Percentiles rank a stretch among this genome's conserved stretches.
Conservation (phyloP, 768 basidiomycete genomes). For the Boletus rubescentipes region DNA sequence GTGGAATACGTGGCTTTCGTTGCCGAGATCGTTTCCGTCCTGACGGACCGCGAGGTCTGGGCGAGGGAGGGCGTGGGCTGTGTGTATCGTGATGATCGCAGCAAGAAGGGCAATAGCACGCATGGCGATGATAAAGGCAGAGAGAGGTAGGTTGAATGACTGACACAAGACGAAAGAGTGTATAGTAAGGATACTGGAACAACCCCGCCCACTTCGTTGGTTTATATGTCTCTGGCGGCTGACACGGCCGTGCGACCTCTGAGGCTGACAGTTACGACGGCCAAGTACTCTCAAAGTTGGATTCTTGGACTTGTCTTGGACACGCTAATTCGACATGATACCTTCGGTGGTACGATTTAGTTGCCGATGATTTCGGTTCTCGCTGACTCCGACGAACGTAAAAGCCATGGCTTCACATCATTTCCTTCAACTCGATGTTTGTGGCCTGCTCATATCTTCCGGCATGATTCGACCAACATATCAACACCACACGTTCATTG, state of each 20-base stretch:
- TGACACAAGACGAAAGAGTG: background rate
- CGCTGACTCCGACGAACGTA: background rate
- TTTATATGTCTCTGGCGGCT: constrained; percentile 27
- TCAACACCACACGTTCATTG: background rate
- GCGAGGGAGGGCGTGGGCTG: constrained; percentile 22
- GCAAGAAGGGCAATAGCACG: constrained; percentile 22
- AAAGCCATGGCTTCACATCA: background rate
- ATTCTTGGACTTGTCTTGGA: background rate
- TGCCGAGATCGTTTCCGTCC: constrained; percentile 15
- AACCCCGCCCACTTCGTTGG: background rate
- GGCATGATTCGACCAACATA: background rate
- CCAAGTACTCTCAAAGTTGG: background rate
- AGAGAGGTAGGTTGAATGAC: constrained; percentile 12
- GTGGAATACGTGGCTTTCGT: constrained; percentile 26
- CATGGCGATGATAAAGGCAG: constrained; percentile 26
- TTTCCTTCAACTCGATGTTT: background rate
- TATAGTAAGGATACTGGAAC: background rate
- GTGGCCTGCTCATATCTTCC: background rate
- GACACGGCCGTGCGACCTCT: constrained; percentile 8
- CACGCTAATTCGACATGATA: background rate
- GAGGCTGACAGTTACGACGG: constrained; percentile 19
- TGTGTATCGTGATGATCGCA: constrained; percentile 25
- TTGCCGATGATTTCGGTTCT: background rate
- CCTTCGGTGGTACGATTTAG: background rate
- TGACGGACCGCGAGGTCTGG: constrained; percentile 21